These are phyloP conservation scores for Saposhnikovia divaricata DNA, from an alignment of 129 eudicot species.

Conservation along the genomic window DNA sequence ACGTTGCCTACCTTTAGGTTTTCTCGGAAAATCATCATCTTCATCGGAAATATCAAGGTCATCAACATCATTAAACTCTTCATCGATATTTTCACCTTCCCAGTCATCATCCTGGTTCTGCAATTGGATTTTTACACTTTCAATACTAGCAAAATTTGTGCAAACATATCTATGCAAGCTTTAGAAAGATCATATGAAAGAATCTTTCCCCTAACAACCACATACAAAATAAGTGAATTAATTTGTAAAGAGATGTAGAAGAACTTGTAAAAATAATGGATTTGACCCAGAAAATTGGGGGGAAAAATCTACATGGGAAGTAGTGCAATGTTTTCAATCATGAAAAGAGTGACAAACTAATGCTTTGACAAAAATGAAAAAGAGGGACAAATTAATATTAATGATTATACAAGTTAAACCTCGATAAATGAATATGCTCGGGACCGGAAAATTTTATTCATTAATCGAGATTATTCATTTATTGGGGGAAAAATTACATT, in stretches of 20 bases:
- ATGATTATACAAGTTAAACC: too few species aligned
- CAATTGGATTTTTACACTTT: constrained; percentile 1
- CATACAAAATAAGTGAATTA: not conserved
- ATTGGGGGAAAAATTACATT: too few species aligned
- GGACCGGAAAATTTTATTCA: too few species aligned
- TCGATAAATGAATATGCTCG: too few species aligned
- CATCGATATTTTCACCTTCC: constrained; percentile 78
- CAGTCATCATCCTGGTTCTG: constrained; percentile 76
- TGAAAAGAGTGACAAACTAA: too few species aligned
- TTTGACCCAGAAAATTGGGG: not conserved
- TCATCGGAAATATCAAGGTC: constrained; percentile 75
- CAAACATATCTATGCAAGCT: not conserved
- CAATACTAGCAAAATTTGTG: not conserved
- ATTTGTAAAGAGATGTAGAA: not conserved
- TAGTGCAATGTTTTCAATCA: not conserved
- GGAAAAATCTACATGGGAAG: too few species aligned
- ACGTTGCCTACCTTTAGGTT: constrained; percentile 55
- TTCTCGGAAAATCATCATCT: constrained; percentile 43
- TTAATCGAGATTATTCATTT: too few species aligned
- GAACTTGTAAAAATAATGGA: not conserved
- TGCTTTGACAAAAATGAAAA: not conserved
- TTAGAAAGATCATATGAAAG: not conserved
- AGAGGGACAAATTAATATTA: too few species aligned
- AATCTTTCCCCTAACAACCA: not conserved
- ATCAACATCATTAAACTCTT: constrained; percentile 57